Evolutionary conservation across 805 yeast genomes (phyloP).

Genomic region (Candida patagonica): DNA sequence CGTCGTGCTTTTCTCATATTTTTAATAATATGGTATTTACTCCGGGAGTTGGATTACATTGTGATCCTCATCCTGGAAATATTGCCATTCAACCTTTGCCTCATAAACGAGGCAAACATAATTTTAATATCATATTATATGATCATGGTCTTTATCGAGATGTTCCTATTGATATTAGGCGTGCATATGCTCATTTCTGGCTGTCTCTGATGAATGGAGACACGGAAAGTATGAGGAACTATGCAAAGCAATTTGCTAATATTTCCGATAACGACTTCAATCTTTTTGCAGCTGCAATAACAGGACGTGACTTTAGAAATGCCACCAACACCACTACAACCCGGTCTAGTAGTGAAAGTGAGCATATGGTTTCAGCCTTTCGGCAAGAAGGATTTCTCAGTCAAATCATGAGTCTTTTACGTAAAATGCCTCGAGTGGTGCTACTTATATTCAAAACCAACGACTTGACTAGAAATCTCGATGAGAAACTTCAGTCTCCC

Average conservation of each 20-base stretch:
- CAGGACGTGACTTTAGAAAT: slow-evolving; percentile 81
- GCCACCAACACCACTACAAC: slow-evolving; percentile 49
- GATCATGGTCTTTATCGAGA: slow-evolving; percentile 93
- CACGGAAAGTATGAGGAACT: slow-evolving; percentile 52
- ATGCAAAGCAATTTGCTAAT: slow-evolving; percentile 73
- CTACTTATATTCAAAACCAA: slow-evolving; percentile 84
- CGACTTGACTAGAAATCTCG: slow-evolving; percentile 82
- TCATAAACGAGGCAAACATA: slow-evolving; percentile 37
- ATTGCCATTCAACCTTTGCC: slow-evolving; percentile 56
- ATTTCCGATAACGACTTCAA: slow-evolving; percentile 71
- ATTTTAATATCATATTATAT: slow-evolving; percentile 83
- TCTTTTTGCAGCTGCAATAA: slow-evolving; percentile 83
- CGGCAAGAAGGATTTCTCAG: slow-evolving; percentile 50
- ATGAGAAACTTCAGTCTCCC: slow-evolving; percentile 73
- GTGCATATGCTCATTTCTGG: slow-evolving; percentile 90
- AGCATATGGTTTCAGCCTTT: slow-evolving; percentile 55
- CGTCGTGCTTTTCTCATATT: slow-evolving; percentile 77
- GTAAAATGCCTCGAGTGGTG: slow-evolving; percentile 77
- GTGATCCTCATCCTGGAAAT: slow-evolving; percentile 98
- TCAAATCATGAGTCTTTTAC: slow-evolving; percentile 69
- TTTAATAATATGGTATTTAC: slow-evolving; percentile 94
- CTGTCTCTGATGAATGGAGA: slow-evolving; percentile 71
- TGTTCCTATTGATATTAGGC: slow-evolving; percentile 65
- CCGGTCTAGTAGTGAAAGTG: slow-evolving; percentile 56
- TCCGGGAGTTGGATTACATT: slow-evolving; percentile 84